phyloP scores from a whole-genome alignment of 345 rosid genomes.

The Salix exigua region DNA sequence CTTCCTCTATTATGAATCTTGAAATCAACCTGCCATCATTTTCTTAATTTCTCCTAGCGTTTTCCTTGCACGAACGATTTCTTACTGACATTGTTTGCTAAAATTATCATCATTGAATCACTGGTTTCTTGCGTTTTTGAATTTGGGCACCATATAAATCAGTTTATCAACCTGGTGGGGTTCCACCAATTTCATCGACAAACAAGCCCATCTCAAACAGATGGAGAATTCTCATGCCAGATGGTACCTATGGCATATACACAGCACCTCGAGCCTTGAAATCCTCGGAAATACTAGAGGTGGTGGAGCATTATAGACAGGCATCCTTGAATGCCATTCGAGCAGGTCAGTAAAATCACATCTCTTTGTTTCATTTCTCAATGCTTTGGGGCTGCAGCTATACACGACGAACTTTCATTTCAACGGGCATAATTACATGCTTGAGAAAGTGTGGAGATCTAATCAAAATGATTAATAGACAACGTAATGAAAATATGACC shows the following conservation, averaged over 20 bases:
- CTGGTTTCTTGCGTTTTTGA: neutral
- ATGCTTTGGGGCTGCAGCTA: neutral
- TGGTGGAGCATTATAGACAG: slow-evolving; percentile 53
- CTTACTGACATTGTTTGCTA: neutral
- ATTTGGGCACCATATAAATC: neutral
- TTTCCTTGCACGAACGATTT: neutral
- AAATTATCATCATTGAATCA: neutral
- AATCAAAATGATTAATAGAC: neutral
- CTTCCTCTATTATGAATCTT: neutral
- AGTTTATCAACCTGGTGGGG: slow-evolving; percentile 80
- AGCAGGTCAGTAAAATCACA: slow-evolving; percentile 48
- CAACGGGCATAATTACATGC: neutral
- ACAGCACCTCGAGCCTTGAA: slow-evolving; percentile 48
- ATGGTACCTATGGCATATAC: slow-evolving; percentile 48
- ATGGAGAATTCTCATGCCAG: slow-evolving; percentile 66
- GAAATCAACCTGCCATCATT: neutral
- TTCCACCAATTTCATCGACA: slow-evolving; percentile 72
- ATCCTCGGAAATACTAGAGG: slow-evolving; percentile 44
- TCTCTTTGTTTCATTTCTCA: too few relatives aligned
- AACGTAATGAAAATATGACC: neutral
- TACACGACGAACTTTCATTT: neutral
- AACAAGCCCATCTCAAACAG: slow-evolving; percentile 50
- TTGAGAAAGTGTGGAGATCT: neutral
- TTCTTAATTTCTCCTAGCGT: neutral
- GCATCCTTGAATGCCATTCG: slow-evolving; percentile 64